phyloP scores from a whole-genome alignment of 768 basidiomycete species.

The Phaeotremella fagi region DNA sequence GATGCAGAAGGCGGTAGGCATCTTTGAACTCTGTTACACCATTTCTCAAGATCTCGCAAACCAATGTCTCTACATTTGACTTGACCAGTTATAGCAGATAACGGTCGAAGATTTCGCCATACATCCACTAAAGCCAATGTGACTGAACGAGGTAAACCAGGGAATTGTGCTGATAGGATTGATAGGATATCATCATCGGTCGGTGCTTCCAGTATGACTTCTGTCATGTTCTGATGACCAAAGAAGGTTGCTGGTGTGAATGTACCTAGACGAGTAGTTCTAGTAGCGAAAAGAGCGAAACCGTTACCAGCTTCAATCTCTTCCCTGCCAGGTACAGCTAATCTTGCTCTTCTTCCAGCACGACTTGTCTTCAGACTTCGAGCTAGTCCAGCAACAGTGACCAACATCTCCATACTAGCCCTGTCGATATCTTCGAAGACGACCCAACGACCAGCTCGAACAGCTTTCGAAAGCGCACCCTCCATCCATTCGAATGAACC shows the following conservation, averaged over 20 bases:
- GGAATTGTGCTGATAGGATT: conserved; percentile 68
- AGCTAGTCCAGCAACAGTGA: conserved; percentile 74
- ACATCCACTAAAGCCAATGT: conserved; percentile 58
- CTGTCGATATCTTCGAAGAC: conserved; percentile 89
- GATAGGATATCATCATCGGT: conserved; percentile 61
- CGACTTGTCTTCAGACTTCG: conserved; percentile 67
- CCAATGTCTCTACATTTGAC: conserved; percentile 54
- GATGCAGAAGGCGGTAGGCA: conserved; percentile 56
- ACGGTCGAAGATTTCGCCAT: conserved; percentile 59
- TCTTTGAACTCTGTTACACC: conserved; percentile 66
- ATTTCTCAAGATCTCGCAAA: conserved; percentile 72
- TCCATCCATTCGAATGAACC: conserved; percentile 96
- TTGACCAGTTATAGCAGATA: conserved; percentile 20
- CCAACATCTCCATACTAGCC: conserved; percentile 82
- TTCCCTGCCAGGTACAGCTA: conserved; percentile 72
- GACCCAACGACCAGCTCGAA: conserved; percentile 87
- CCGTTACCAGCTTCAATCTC: conserved; percentile 67
- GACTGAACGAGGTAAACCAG: conserved; percentile 56
- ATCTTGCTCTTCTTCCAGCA: conserved; percentile 54
- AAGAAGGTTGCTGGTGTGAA: conserved; percentile 68
- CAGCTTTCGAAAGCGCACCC: conserved; percentile 81
- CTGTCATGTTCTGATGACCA: conserved; percentile 76
- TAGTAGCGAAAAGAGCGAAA: conserved; percentile 85
- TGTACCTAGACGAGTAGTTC: conserved; percentile 55
- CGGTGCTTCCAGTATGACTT: conserved; percentile 63